phyloP scores from a whole-genome alignment of 2,329 filamentous ascomycete species.

The Exophiala lecanii-corni region DNA sequence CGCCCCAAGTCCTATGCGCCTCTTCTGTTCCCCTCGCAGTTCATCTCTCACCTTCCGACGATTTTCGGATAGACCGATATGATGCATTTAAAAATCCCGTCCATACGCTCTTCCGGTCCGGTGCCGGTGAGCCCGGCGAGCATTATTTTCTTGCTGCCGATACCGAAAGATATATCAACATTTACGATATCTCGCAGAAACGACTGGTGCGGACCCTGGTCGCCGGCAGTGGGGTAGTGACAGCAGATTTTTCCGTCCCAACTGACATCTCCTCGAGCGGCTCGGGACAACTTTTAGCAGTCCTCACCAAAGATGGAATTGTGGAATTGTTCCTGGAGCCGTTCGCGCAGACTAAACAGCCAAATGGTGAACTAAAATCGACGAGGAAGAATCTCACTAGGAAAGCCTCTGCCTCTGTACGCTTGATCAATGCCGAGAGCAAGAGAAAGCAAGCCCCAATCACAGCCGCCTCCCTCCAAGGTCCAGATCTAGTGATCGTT shows the following conservation, averaged over 20 bases:
- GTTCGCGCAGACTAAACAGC: constrained; percentile 35
- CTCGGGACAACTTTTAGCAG: constrained; percentile 40
- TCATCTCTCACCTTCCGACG: constrained; percentile 36
- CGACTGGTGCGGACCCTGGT: constrained; percentile 46
- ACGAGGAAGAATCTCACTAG: constrained; percentile 38
- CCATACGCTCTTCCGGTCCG: constrained; percentile 43
- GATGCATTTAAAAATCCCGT: constrained; percentile 48
- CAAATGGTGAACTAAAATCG: constrained; percentile 30
- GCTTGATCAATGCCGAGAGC: constrained; percentile 40
- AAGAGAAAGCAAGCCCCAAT: constrained; percentile 39
- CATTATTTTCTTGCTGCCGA: constrained; percentile 47
- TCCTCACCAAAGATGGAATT: constrained; percentile 44
- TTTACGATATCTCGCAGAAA: constrained; percentile 42
- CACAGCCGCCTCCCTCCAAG: constrained; percentile 42
- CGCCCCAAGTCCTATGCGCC: constrained; percentile 45
- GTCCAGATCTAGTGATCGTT: constrained; percentile 42
- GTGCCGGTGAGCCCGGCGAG: constrained; percentile 28
- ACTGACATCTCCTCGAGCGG: constrained; percentile 18
- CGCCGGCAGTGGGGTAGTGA: constrained; percentile 43
- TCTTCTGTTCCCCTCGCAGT: constrained; percentile 47
- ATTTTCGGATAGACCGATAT: constrained; percentile 38
- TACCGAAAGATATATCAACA: constrained; percentile 47
- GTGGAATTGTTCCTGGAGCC: constrained; percentile 49
- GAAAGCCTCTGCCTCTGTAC: constrained; percentile 42
- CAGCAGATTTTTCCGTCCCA: constrained; percentile 34